phyloP scores from a whole-genome alignment of 208 protist genomes.

The Novymonas esmeraldas region DNA sequence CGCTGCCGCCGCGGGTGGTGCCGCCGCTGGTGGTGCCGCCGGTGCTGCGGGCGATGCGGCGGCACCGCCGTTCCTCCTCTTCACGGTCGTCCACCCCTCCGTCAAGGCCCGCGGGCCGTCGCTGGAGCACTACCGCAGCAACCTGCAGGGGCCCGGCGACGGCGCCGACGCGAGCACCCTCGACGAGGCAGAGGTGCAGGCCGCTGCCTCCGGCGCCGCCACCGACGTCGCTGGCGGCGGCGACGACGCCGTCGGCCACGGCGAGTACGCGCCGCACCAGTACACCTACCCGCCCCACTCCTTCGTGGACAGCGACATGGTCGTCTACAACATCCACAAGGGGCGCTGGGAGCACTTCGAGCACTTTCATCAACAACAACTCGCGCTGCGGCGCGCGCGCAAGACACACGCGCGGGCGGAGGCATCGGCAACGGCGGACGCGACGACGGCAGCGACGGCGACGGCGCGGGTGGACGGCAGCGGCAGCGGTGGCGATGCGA shows the following conservation, averaged over 20 bases:
- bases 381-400: conserved; percentile 18
- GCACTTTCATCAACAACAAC: conserved; percentile 32
- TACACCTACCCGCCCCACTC: conserved; percentile 38
- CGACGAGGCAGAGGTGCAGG: conserved; percentile 6
- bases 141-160: conserved; percentile 18
- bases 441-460: neutral
- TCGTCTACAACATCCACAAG: conserved; percentile 45
- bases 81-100: conserved; percentile 37
- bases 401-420: neutral
- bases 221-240: neutral
- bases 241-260: neutral
- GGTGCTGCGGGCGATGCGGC: neutral
- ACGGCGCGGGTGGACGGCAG: too few relatives aligned
- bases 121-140: conserved; percentile 32
- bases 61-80: conserved; percentile 26
- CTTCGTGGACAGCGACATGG: conserved; percentile 63
- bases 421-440: neutral
- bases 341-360: conserved; percentile 50
- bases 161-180: conserved; percentile 1
- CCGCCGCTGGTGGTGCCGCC: too few relatives aligned
- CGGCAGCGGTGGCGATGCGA: too few relatives aligned
- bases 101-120: conserved; percentile 26
- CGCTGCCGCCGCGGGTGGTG: neutral
- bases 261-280: conserved; percentile 26
- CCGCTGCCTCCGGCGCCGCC: neutral